Conservation (phyloP, 495 filamentous ascomycete species). For the Ascodesmis nigricans region DNA sequence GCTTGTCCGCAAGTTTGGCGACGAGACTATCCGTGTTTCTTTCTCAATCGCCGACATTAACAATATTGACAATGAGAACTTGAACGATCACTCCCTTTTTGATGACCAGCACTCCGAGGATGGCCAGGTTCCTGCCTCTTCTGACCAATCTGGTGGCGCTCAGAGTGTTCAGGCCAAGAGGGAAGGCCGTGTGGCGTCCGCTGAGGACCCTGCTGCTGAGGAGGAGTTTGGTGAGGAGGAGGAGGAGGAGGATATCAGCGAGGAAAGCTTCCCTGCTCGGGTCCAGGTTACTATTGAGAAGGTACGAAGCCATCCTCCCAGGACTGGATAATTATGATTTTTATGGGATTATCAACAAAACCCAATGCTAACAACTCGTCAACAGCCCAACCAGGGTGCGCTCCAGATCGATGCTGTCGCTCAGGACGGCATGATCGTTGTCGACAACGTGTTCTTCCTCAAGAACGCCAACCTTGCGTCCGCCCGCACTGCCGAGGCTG, state of each 20-base stretch:
- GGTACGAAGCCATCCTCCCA: constrained; percentile 24
- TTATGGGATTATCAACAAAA: not conserved
- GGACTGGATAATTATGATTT: not conserved
- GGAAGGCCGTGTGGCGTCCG: constrained; percentile 7
- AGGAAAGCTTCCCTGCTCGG: constrained; percentile 54
- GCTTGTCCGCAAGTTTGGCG: constrained; percentile 58
- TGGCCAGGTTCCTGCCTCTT: constrained; percentile 26
- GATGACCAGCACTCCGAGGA: constrained; percentile 8
- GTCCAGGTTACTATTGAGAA: constrained; percentile 77
- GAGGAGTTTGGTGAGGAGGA: constrained; percentile 22
- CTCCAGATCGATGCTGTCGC: constrained; percentile 70
- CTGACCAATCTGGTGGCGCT: constrained; percentile 29
- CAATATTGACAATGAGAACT: constrained; percentile 38
- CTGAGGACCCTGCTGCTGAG: constrained; percentile 9
- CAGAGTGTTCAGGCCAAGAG: constrained; percentile 34
- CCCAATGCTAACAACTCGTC: constrained; percentile 3
- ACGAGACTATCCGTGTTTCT: constrained; percentile 74
- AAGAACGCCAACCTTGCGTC: constrained; percentile 46
- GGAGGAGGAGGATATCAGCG: constrained; percentile 25
- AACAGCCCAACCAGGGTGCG: constrained; percentile 35
- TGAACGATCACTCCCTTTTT: constrained; percentile 25
- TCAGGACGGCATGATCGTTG: constrained; percentile 65
- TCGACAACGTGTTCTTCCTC: constrained; percentile 85
- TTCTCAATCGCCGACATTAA: constrained; percentile 88
- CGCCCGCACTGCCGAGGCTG: constrained; percentile 40